Percentiles rank a stretch among this genome's conserved stretches.
Evolutionary conservation across 1,284 basidiomycete genomes (phyloP).

Genomic region (Melampsora americana): DNA sequence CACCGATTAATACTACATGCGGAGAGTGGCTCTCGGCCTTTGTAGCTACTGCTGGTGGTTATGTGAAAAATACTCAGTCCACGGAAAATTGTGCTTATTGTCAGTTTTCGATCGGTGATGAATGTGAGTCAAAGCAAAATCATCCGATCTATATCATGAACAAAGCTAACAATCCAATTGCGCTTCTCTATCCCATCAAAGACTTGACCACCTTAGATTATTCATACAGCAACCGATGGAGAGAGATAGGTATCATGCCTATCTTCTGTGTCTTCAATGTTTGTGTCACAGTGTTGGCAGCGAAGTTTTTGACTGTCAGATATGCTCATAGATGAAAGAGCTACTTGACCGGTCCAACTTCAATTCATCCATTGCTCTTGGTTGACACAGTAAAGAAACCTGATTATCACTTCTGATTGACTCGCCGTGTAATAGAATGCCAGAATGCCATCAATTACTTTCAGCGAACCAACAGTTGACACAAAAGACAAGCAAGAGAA

Average conservation of each 20-base stretch:
- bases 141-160: background rate
- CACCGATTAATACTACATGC: constrained; percentile 74
- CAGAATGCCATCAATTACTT: too few relatives aligned
- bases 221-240: constrained; percentile 57
- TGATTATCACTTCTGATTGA: too few relatives aligned
- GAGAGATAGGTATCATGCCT: constrained; percentile 65
- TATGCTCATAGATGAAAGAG: constrained; percentile 25
- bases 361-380: too few relatives aligned
- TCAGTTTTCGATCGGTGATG: constrained; percentile 57
- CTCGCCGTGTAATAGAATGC: too few relatives aligned
- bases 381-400: too few relatives aligned
- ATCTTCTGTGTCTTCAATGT: constrained; percentile 66
- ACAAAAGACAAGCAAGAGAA: too few relatives aligned
- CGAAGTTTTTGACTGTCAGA: constrained; percentile 47
- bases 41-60: constrained; percentile 60
- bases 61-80: constrained; percentile 69
- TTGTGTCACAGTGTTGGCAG: constrained; percentile 46
- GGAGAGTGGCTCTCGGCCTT: constrained; percentile 67
- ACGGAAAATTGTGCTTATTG: constrained; percentile 68
- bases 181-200: background rate
- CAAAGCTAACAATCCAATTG: background rate
- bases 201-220: constrained; percentile 24
- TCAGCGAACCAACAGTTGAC: too few relatives aligned
- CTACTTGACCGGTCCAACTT: too few relatives aligned
- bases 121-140: constrained; percentile 14